Evolutionary conservation across 106 monocot species (phyloP).

Genomic region (Hemerocallis citrina): DNA sequence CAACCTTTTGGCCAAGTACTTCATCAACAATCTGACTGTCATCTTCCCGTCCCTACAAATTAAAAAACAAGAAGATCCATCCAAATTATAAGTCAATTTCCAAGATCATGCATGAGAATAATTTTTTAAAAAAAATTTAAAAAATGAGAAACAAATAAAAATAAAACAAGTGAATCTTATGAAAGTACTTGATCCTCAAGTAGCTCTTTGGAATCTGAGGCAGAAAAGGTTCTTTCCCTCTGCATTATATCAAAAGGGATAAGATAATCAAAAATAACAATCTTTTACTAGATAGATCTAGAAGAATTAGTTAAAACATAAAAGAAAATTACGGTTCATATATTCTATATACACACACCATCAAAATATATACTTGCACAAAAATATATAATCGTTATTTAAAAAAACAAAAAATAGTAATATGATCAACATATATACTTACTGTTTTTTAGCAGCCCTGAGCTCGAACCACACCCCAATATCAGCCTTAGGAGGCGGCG

Average conservation of each 20-base stretch:
- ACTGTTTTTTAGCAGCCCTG: constrained; percentile 39
- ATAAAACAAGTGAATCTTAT: too few relatives aligned
- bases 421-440: constrained; percentile 5
- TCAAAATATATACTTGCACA: background rate
- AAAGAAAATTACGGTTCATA: background rate
- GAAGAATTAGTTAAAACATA: background rate
- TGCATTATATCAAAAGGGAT: constrained; percentile 14
- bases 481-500: constrained; percentile 18
- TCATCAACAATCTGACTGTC: constrained; percentile 57
- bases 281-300: background rate
- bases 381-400: background rate
- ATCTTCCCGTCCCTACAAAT: constrained; percentile 55
- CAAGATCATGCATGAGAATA: too few relatives aligned
- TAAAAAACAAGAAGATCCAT: background rate
- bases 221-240: constrained; percentile 42
- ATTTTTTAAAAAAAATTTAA: background rate
- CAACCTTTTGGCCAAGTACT: constrained; percentile 60
- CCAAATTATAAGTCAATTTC: background rate
- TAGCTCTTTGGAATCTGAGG: constrained; percentile 56
- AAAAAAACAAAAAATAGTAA: background rate
- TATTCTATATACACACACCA: background rate
- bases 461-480: constrained; percentile 47
- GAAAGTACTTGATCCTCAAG: constrained; percentile 48
- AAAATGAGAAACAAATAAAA: too few relatives aligned
- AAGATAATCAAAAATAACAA: background rate